A percentile compares a stretch with the other conserved stretches of the same genome.
Conservation (phyloP, 164 flowering plant genomes). For the Magnolia changhungtana region DNA sequence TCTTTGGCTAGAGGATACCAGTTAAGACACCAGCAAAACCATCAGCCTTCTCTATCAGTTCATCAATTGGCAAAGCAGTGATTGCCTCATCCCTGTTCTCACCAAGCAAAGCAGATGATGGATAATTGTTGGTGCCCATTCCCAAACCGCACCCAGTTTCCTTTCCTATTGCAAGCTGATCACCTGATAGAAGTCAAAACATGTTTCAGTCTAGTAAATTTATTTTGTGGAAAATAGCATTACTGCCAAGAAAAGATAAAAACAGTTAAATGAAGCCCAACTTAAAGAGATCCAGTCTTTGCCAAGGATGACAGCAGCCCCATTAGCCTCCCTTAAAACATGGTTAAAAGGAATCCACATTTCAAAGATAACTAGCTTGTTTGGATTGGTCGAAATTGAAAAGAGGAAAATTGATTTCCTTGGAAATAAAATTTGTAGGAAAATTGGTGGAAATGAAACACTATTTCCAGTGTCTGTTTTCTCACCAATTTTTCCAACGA, state of each 20-base stretch:
- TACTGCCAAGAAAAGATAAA: not conserved
- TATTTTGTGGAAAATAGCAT: no score
- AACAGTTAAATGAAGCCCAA: not conserved
- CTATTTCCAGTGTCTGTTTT: no score
- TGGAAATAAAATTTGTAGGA: no score
- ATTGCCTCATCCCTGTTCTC: conserved; percentile 73
- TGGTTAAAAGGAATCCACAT: not conserved
- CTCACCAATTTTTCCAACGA: no score
- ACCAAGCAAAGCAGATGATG: conserved; percentile 78
- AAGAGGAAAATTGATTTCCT: no score
- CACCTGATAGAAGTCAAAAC: conserved; percentile 43
- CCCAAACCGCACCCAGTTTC: conserved; percentile 93
- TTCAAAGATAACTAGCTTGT: not conserved
- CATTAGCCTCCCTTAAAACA: not conserved
- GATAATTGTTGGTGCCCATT: conserved; percentile 94
- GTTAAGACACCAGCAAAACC: conserved; percentile 94
- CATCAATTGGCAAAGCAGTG: conserved; percentile 77
- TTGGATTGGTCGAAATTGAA: no score
- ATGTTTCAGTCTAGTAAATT: not conserved
- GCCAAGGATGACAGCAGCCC: not conserved
- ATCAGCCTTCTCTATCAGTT: conserved; percentile 86
- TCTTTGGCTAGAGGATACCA: conserved; percentile 35
- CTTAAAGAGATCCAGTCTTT: not conserved
- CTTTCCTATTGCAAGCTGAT: conserved; percentile 86
- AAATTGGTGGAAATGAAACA: no score